Percentiles rank a stretch among this genome's conserved stretches.
These are phyloP conservation scores for Cystobasidium slooffiae DNA, from an alignment of 1,284 basidiomycete species.

Conservation along the genomic window DNA sequence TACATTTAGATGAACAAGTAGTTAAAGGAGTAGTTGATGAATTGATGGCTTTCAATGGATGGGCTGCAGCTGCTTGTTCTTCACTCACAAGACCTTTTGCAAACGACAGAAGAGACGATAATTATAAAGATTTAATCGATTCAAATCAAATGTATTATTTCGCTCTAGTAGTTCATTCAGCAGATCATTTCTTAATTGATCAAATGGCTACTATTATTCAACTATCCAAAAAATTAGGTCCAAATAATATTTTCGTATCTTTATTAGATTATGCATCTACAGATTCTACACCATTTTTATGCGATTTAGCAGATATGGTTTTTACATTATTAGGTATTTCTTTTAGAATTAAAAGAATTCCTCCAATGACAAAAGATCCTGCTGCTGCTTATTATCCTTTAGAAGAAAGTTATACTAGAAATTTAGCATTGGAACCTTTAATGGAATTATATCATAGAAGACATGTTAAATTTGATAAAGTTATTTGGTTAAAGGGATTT, in stretches of 20 bases:
- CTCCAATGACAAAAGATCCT: slow-evolving; percentile 84
- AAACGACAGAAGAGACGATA: slow-evolving; percentile 75
- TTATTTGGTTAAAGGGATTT: slow-evolving; percentile 95
- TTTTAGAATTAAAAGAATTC: slow-evolving; percentile 82
- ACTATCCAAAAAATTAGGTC: slow-evolving; percentile 82
- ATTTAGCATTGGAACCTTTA: slow-evolving; percentile 87
- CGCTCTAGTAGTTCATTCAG: slow-evolving; percentile 89
- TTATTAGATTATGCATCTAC: slow-evolving; percentile 93
- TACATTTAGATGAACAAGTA: slow-evolving; percentile 83
- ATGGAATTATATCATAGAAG: slow-evolving; percentile 75
- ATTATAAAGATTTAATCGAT: slow-evolving; percentile 81
- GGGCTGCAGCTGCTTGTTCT: slow-evolving; percentile 95
- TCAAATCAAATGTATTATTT: slow-evolving; percentile 87
- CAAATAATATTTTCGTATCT: slow-evolving; percentile 85
- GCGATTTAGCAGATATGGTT: slow-evolving; percentile 88
- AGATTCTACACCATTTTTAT: slow-evolving; percentile 88
- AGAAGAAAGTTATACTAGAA: slow-evolving; percentile 89
- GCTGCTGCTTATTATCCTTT: slow-evolving; percentile 85
- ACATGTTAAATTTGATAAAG: slow-evolving; percentile 79
- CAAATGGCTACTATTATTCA: slow-evolving; percentile 95
- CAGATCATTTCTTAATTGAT: slow-evolving; percentile 95
- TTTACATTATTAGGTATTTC: slow-evolving; percentile 86
- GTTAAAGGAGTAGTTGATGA: slow-evolving; percentile 86
- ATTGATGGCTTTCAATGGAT: slow-evolving; percentile 88
- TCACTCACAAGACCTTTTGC: slow-evolving; percentile 87